These are phyloP conservation scores for Leccinum subgranulosum DNA, from an alignment of 768 basidiomycete species.

Conservation along the genomic window DNA sequence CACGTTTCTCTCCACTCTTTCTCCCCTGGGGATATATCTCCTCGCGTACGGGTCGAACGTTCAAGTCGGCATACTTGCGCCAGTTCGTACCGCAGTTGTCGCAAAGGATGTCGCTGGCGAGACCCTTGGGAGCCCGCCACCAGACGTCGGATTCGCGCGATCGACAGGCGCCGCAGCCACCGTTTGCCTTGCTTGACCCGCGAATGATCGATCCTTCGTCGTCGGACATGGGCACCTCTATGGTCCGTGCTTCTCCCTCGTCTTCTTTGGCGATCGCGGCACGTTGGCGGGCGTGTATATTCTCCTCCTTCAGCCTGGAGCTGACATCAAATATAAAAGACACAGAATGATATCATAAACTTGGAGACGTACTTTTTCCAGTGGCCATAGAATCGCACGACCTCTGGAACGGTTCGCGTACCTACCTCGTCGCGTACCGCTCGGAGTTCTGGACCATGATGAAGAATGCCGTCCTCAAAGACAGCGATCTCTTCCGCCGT, in stretches of 20 bases:
- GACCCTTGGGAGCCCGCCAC: constrained; percentile 92
- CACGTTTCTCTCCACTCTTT: constrained; percentile 50
- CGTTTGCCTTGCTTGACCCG: constrained; percentile 49
- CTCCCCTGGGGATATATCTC: constrained; percentile 48
- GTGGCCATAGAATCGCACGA: constrained; percentile 79
- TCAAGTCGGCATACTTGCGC: constrained; percentile 91
- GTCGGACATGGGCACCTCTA: constrained; percentile 40
- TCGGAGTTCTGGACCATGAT: constrained; percentile 79
- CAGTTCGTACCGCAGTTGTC: constrained; percentile 84
- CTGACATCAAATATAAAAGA: constrained; percentile 35
- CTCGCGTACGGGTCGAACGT: constrained; percentile 68
- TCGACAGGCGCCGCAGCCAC: constrained; percentile 79
- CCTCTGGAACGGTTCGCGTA: constrained; percentile 66
- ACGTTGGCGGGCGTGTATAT: constrained; percentile 45
- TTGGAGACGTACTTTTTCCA: constrained; percentile 70
- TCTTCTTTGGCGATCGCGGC: constrained; percentile 30
- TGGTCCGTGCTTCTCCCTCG: constrained; percentile 29
- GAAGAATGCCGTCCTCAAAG: constrained; percentile 72
- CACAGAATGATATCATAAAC: constrained; percentile 1
- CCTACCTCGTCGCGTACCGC: constrained; percentile 72
- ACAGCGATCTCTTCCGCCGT: constrained; percentile 61
- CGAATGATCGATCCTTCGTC: constrained; percentile 76
- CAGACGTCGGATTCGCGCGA: constrained; percentile 75
- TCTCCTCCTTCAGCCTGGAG: constrained; percentile 66
- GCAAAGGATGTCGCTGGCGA: constrained; percentile 76